Evolutionary conservation across 495 filamentous ascomycete genomes (phyloP).

Genomic region (Penicillium tannophilum): DNA sequence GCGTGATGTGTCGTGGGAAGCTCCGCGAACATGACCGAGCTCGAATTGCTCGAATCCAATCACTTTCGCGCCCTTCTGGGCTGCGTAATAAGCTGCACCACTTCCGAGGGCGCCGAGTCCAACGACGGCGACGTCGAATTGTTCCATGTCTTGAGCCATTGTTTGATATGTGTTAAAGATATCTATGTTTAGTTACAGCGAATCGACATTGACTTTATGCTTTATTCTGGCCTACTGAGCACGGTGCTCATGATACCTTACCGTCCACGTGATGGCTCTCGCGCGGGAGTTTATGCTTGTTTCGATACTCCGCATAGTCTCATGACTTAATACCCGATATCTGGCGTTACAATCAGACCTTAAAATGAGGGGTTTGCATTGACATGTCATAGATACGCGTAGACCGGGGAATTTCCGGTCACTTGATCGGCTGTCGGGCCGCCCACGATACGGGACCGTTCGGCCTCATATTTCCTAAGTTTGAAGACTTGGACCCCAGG

Average conservation of each 20-base stretch:
- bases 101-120: slow-evolving; percentile 27
- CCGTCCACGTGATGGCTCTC: slow-evolving; percentile 1
- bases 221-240: background rate
- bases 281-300: background rate
- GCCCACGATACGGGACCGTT: too few species aligned
- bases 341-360: background rate
- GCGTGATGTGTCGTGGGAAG: slow-evolving; percentile 26
- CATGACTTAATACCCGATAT: background rate
- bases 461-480: too few species aligned
- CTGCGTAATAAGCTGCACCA: slow-evolving; percentile 22
- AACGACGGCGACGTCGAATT: slow-evolving; percentile 22
- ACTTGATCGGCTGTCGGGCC: background rate
- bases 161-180: background rate
- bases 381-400: background rate
- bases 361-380: background rate
- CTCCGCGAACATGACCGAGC: slow-evolving; percentile 22
- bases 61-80: slow-evolving; percentile 23
- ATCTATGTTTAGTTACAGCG: background rate
- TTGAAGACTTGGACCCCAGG: too few species aligned
- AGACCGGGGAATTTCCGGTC: slow-evolving; percentile 1
- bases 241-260: background rate
- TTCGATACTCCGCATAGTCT: background rate
- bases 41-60: slow-evolving; percentile 27
- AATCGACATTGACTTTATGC: slow-evolving; percentile 4
- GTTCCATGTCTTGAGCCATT: slow-evolving; percentile 6